Percentiles rank a stretch among this genome's conserved stretches.
Conservation (phyloP, 192 early-diverging fungal species). For the Lobosporangium transversale region DNA sequence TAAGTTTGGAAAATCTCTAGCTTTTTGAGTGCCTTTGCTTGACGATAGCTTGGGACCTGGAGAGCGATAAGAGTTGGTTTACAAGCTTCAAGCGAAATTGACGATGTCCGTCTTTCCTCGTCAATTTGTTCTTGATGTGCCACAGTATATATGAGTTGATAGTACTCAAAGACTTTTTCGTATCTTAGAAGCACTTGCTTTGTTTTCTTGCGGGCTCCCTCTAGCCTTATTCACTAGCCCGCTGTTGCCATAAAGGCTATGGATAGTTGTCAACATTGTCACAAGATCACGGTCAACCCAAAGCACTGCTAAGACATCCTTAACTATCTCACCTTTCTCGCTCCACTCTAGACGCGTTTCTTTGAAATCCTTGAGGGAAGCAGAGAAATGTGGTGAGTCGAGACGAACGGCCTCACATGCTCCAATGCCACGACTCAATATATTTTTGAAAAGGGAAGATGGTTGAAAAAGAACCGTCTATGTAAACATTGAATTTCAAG, state of each 20-base stretch:
- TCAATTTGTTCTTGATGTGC: too few species aligned
- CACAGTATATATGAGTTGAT: slow-evolving; percentile 18
- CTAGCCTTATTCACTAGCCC: neutral
- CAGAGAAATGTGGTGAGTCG: slow-evolving; percentile 9
- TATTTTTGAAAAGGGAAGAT: slow-evolving; percentile 25
- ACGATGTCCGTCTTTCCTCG: too few species aligned
- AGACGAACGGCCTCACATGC: slow-evolving; percentile 25
- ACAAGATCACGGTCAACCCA: slow-evolving; percentile 51
- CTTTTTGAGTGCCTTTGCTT: too few species aligned
- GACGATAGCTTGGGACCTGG: too few species aligned
- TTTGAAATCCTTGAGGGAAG: slow-evolving; percentile 10
- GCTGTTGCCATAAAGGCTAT: slow-evolving; percentile 3
- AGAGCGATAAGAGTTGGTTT: too few species aligned
- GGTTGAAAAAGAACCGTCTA: slow-evolving; percentile 48
- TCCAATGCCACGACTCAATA: slow-evolving; percentile 12
- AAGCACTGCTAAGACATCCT: slow-evolving; percentile 21
- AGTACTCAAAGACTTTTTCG: slow-evolving; percentile 11
- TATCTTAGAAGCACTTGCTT: slow-evolving; percentile 4
- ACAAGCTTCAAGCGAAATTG: too few species aligned
- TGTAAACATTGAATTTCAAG: slow-evolving; percentile 41
- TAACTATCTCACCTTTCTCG: slow-evolving; percentile 1
- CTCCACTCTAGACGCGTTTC: slow-evolving; percentile 20
- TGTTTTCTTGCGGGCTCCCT: slow-evolving; percentile 13
- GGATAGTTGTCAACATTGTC: slow-evolving; percentile 46
- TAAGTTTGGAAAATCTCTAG: too few species aligned